Conservation (phyloP, 2,329 filamentous ascomycete genomes). For the Chrysoporthe austroafricana region DNA sequence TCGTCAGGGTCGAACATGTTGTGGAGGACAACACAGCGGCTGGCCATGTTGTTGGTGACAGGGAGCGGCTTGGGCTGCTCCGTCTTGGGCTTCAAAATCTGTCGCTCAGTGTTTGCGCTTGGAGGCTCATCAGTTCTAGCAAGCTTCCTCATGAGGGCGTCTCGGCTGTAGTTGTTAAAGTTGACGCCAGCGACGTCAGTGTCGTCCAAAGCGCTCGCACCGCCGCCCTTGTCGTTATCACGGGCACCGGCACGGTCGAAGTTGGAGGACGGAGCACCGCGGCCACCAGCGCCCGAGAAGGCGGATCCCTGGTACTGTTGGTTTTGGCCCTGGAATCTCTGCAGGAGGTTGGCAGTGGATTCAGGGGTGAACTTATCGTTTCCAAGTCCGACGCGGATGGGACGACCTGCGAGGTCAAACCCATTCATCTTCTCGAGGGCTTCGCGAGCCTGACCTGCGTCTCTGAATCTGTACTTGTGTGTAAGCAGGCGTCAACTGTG, state of each 20-base stretch:
- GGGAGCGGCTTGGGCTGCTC: slow-evolving; percentile 74
- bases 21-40: slow-evolving; percentile 89
- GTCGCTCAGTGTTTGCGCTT: slow-evolving; percentile 69
- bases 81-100: slow-evolving; percentile 76
- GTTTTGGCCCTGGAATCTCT: slow-evolving; percentile 86
- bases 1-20: slow-evolving; percentile 94
- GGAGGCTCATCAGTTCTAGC: slow-evolving; percentile 87
- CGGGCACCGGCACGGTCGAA: slow-evolving; percentile 91
- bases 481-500: slow-evolving; percentile 39
- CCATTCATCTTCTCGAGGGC: slow-evolving; percentile 99
- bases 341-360: slow-evolving; percentile 88
- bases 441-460: slow-evolving; percentile 88
- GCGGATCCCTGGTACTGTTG: slow-evolving; percentile 84
- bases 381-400: slow-evolving; percentile 97
- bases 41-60: slow-evolving; percentile 88
- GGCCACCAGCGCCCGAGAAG: slow-evolving; percentile 88
- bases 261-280: slow-evolving; percentile 80
- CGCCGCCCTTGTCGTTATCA: slow-evolving; percentile 86
- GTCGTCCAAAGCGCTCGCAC: slow-evolving; percentile 93
- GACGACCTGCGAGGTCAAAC: slow-evolving; percentile 95
- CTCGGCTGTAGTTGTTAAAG: slow-evolving; percentile 99
- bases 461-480: slow-evolving; percentile 70
- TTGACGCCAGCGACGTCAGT: slow-evolving; percentile 98
- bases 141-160: slow-evolving; percentile 98
- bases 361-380: slow-evolving; percentile 99